Percentiles rank a stretch among this genome's conserved stretches.
Evolutionary conservation across 768 basidiomycete species (phyloP).

Genomic region (Collybia mongolica): DNA sequence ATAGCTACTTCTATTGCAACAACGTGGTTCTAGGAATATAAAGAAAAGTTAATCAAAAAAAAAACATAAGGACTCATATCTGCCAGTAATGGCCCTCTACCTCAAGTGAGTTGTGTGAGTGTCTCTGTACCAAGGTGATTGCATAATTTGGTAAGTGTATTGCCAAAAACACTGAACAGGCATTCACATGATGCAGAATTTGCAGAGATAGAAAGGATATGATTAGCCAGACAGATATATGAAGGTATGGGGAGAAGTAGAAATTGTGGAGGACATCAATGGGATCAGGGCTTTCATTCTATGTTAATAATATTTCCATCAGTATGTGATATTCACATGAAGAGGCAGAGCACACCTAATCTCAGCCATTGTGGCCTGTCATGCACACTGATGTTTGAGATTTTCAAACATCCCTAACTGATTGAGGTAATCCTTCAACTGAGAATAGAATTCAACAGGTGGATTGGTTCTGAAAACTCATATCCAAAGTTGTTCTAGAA

Average conservation of each 20-base stretch:
- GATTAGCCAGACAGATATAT: constrained; percentile 17
- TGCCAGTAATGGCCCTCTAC: no score
- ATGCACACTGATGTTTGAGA: background rate
- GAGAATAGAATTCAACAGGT: background rate
- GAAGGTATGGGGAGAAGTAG: constrained; percentile 9
- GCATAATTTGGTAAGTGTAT: constrained; percentile 24
- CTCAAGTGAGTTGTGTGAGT: constrained; percentile 17
- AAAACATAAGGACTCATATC: no score
- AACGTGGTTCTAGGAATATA: no score
- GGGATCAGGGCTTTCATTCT: constrained; percentile 9
- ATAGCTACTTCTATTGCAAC: no score
- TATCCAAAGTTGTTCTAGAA: constrained; percentile 11
- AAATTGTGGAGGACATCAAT: constrained; percentile 9
- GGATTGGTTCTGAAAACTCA: constrained; percentile 7
- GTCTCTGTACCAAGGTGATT: constrained; percentile 18
- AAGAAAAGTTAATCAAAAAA: no score
- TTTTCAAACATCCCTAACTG: constrained; percentile 1
- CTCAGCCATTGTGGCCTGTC: no score
- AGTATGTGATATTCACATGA: no score
- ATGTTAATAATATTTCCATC: background rate
- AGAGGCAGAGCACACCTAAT: no score
- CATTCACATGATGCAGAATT: constrained; percentile 30
- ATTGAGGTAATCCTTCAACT: constrained; percentile 7
- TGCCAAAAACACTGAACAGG: constrained; percentile 28
- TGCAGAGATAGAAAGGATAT: constrained; percentile 20